A percentile compares a stretch with the other conserved stretches of the same genome.
Evolutionary conservation across 441 rosid species (phyloP).

Genomic region (Melastoma candidum): DNA sequence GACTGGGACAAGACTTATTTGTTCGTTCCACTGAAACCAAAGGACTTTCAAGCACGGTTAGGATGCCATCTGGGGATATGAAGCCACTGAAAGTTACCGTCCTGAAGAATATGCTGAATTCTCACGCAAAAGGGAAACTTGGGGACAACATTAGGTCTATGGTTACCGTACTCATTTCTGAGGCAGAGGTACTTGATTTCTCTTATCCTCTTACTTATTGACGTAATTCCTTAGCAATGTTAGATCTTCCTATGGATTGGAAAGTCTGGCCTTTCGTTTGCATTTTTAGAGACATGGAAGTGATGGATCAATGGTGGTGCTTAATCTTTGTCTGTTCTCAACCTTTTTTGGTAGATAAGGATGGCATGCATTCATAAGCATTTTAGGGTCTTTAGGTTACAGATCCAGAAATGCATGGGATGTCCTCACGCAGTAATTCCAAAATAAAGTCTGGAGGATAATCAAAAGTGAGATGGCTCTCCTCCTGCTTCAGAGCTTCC

Average conservation of each 20-base stretch:
- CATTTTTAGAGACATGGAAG: constrained; percentile 42
- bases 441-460: too few relatives aligned
- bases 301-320: too few relatives aligned
- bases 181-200: constrained; percentile 52
- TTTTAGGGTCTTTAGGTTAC: too few relatives aligned
- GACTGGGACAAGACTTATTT: constrained; percentile 92
- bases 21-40: constrained; percentile 60
- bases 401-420: too few relatives aligned
- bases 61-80: constrained; percentile 91
- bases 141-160: constrained; percentile 44
- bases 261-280: constrained; percentile 17
- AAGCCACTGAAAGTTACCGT: constrained; percentile 87
- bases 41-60: constrained; percentile 45
- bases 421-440: too few relatives aligned
- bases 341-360: too few relatives aligned
- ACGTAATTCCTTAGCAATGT: too few relatives aligned
- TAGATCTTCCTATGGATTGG: neutral
- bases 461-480: too few relatives aligned
- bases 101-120: constrained; percentile 74
- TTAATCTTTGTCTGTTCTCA: too few relatives aligned
- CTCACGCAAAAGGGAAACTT: constrained; percentile 63
- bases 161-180: constrained; percentile 69
- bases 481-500: too few relatives aligned
- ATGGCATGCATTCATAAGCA: too few relatives aligned
- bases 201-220: too few relatives aligned